Conservation (phyloP, 2,329 filamentous ascomycete species). For the Pseudogymnoascus sp. region DNA sequence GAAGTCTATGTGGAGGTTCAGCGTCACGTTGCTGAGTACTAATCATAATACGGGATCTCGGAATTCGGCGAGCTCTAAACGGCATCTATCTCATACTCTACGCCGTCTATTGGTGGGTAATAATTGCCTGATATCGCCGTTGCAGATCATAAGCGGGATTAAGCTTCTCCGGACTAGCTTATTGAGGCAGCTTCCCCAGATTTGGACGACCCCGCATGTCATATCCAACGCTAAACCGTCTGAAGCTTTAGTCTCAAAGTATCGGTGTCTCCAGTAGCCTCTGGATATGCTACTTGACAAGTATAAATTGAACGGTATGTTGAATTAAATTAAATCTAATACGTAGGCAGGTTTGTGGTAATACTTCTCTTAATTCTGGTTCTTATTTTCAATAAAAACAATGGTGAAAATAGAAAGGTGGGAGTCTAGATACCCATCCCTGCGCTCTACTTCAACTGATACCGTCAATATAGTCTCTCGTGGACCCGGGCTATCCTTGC, state of each 20-base stretch:
- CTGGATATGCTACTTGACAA: neutral
- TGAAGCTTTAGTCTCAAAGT: neutral
- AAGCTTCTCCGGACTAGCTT: neutral
- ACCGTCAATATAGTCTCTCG: neutral
- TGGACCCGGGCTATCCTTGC: neutral
- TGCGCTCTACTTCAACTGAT: neutral
- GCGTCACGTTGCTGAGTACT: neutral
- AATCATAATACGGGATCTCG: neutral
- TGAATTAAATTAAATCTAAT: neutral
- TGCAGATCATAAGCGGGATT: neutral
- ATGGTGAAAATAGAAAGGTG: neutral
- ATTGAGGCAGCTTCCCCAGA: neutral
- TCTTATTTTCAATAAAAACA: neutral
- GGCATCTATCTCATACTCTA: neutral
- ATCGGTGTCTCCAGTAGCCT: neutral
- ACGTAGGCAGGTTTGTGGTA: neutral
- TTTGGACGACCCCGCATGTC: neutral
- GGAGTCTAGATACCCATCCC: neutral
- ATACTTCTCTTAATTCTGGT: neutral
- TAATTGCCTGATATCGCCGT: neutral
- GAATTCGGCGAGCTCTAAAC: neutral
- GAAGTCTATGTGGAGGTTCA: neutral
- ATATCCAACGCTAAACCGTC: neutral
- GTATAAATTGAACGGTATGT: neutral
- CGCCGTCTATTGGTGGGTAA: neutral